These are phyloP conservation scores for Xylaria sp. DNA, from an alignment of 2,329 filamentous ascomycete genomes.

Conservation along the genomic window DNA sequence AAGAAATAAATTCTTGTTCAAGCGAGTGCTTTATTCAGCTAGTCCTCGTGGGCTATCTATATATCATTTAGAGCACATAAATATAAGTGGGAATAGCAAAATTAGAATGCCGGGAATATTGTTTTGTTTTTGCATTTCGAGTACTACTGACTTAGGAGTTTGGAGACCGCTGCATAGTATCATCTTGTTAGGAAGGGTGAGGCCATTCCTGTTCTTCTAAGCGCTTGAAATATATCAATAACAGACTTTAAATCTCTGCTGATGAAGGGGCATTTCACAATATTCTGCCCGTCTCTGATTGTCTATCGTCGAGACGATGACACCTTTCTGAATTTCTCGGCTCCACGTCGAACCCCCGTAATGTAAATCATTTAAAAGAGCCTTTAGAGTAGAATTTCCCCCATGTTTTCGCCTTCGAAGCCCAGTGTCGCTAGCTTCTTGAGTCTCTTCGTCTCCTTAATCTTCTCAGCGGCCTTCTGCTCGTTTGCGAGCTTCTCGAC, in stretches of 20 bases:
- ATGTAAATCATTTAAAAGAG: not conserved
- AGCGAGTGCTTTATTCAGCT: not conserved
- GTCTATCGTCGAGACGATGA: constrained; percentile 7
- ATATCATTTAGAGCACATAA: not conserved
- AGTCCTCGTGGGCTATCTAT: not conserved
- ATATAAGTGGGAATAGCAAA: not conserved
- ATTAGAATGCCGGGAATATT: not conserved
- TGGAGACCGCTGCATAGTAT: not conserved
- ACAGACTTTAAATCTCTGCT: constrained; percentile 22
- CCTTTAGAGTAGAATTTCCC: constrained; percentile 71
- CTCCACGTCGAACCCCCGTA: constrained; percentile 3
- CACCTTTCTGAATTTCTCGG: not conserved
- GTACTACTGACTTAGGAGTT: not conserved
- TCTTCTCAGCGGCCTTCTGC: constrained; percentile 74
- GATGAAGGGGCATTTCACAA: constrained; percentile 66
- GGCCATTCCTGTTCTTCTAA: constrained; percentile 1
- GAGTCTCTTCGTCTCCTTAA: constrained; percentile 75
- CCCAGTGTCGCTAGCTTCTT: constrained; percentile 80
- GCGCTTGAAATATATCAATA: constrained; percentile 16
- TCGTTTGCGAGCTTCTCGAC: constrained; percentile 80
- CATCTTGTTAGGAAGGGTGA: constrained; percentile 4
- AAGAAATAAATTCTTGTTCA: not conserved
- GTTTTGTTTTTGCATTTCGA: not conserved
- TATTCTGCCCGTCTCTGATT: constrained; percentile 61
- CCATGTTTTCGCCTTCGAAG: constrained; percentile 87